Conservation (phyloP, 2,329 filamentous ascomycete species). For the Pseudopyrenochaeta lycopersici region DNA sequence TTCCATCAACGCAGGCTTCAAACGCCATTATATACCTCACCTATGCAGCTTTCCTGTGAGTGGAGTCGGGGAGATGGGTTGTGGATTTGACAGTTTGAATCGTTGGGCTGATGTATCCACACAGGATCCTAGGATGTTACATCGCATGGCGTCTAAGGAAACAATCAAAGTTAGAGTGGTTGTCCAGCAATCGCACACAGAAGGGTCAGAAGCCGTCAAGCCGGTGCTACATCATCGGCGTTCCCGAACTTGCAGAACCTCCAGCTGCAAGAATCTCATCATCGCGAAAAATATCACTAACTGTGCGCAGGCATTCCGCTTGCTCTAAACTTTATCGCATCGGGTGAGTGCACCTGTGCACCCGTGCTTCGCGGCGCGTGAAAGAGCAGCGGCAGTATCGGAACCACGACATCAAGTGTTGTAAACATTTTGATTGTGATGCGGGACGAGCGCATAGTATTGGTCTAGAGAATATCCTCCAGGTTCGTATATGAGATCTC, state of each 20-base stretch:
- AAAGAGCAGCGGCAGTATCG: conserved; percentile 72
- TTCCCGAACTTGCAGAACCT: conserved; percentile 9
- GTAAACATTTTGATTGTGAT: conserved; percentile 7
- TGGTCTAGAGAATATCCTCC: conserved; percentile 26
- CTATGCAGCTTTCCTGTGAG: conserved; percentile 80
- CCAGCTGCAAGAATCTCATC: neutral
- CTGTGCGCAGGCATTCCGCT: conserved; percentile 72
- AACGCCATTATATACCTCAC: conserved; percentile 86
- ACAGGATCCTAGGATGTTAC: conserved; percentile 69
- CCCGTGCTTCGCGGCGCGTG: conserved; percentile 43
- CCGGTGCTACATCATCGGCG: conserved; percentile 7
- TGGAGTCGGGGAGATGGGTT: conserved; percentile 5
- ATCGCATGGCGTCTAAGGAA: conserved; percentile 65
- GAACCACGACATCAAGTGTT: conserved; percentile 27
- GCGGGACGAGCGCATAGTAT: conserved; percentile 19
- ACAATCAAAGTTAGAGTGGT: conserved; percentile 75
- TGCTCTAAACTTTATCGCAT: conserved; percentile 89
- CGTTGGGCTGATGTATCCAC: conserved; percentile 22
- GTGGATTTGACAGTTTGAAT: conserved; percentile 9
- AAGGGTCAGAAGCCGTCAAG: conserved; percentile 66
- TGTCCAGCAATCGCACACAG: conserved; percentile 82
- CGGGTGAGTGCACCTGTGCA: conserved; percentile 75
- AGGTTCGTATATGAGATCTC: conserved; percentile 55
- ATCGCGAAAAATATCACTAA: conserved; percentile 30
- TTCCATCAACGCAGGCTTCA: conserved; percentile 77